Percentiles rank a stretch among this genome's conserved stretches.
These are phyloP conservation scores for Ustilago loliicola DNA, from an alignment of 1,284 basidiomycete species.

Conservation along the genomic window DNA sequence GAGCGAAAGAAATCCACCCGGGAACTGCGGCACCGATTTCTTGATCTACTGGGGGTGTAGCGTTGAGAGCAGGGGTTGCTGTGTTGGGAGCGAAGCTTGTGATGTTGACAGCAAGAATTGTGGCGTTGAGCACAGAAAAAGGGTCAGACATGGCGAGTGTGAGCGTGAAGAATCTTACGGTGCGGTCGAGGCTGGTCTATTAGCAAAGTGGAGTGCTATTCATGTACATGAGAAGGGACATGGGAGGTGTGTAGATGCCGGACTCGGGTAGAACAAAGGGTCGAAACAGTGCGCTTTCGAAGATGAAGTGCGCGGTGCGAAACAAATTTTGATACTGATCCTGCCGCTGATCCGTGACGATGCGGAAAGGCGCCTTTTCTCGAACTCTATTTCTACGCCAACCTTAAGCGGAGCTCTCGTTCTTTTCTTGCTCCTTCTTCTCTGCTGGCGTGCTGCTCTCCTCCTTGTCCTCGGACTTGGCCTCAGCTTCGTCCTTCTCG, in stretches of 20 bases:
- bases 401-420: conserved; percentile 17
- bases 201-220: not conserved
- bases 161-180: no score
- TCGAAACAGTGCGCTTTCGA: not conserved
- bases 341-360: conserved; percentile 33
- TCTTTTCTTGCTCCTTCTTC: conserved; percentile 14
- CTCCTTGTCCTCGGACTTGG: conserved; percentile 10
- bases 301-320: conserved; percentile 14
- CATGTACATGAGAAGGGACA: conserved; percentile 4
- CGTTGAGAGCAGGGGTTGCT: no score
- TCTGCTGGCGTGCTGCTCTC: conserved; percentile 5
- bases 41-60: no score
- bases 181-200: conserved; percentile 16
- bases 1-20: no score
- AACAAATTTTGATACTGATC: conserved; percentile 9
- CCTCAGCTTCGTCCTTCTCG: conserved; percentile 41
- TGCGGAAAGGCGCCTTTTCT: conserved; percentile 5
- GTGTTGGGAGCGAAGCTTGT: no score
- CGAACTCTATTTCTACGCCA: conserved; percentile 11
- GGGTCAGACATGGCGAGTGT: no score
- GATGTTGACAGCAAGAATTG: no score
- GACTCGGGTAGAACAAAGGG: not conserved
- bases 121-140: no score
- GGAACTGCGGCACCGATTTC: no score
- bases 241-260: conserved; percentile 19